Percentiles rank a stretch among this genome's conserved stretches.
Evolutionary conservation across 2,329 filamentous ascomycete genomes (phyloP).

Genomic region (Stachybotrys chartarum): DNA sequence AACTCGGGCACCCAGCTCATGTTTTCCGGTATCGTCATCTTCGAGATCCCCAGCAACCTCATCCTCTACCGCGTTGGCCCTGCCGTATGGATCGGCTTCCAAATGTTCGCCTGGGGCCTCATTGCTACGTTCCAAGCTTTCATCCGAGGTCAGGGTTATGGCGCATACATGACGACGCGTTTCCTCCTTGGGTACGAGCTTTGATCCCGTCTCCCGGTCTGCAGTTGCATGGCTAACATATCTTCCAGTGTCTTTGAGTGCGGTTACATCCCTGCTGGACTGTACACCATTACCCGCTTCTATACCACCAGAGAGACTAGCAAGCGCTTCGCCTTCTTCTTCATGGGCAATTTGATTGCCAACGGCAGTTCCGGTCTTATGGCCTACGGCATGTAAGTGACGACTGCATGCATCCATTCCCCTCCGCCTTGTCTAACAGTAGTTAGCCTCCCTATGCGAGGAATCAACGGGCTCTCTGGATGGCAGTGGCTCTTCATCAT

Average conservation of each 20-base stretch:
- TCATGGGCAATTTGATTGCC: constrained; percentile 35
- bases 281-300: constrained; percentile 40
- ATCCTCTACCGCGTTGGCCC: neutral
- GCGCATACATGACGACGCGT: constrained; percentile 27
- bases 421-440: neutral
- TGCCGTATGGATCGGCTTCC: neutral
- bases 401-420: neutral
- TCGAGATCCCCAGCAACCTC: neutral
- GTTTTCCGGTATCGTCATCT: neutral
- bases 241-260: constrained; percentile 17
- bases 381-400: constrained; percentile 26
- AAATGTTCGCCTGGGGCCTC: neutral
- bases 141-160: neutral
- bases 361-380: constrained; percentile 19
- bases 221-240: neutral
- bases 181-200: constrained; percentile 18
- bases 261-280: constrained; percentile 27
- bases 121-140: neutral
- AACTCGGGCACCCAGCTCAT: neutral
- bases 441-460: constrained; percentile 14
- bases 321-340: constrained; percentile 36
- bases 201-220: constrained; percentile 1
- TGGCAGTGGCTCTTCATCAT: constrained; percentile 18
- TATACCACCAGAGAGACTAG: constrained; percentile 38
- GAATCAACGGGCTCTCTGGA: constrained; percentile 12